Evolutionary conservation across 441 rosid genomes (phyloP), one percentile per base, ranked within the genome.

Genomic region (Pelargonium myrrhifolium): DNA sequence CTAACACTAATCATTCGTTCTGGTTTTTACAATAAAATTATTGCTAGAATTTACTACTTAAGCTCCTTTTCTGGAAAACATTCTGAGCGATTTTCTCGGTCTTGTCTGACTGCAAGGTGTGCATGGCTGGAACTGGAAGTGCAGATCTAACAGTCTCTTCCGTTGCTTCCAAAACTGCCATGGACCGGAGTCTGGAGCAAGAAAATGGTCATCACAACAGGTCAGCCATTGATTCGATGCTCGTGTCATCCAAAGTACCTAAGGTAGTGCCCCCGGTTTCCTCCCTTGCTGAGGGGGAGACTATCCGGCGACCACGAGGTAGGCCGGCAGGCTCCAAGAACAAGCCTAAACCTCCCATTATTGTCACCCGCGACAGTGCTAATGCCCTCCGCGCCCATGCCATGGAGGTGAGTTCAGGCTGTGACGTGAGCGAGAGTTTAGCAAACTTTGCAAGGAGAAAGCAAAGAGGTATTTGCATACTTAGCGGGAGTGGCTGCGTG

Each of bases 1-100:
- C 99, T 90, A 89, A 87, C 74, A 77, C 67, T 10, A 74, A 78
- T 87, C 96, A 86, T 85, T 86, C 95, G 78, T 88, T 90, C 79
- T 73, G 81, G 76, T 82, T 79, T 75, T 73, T 67, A 70, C 67
- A 65, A 77, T 88, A 80, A 69, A 80, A 74, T 80, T 86, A 87
- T 77, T 26, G 56, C 68, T 65, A 22, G 15, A 65, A 75, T 20
- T 68, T 74, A 68, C 88, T 90, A 88, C 84, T 84, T 88, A 87
- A 80, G 74, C 88, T 40, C 78, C n/a, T 51, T 24, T 24, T 3
- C 49, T 1, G 43, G 24, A 26, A 17, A 3, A 28, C 67, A 58
- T 61, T 62, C 69, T 58, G 68, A 67, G 73, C 63, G 75, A 62
- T 69, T 21, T 60, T 61, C 62, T 26, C 37, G 49, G 60, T n/a